A percentile compares a stretch with the other conserved stretches of the same genome.
Conservation (phyloP, 2,329 filamentous ascomycete species). For the Diaporthe sp. region DNA sequence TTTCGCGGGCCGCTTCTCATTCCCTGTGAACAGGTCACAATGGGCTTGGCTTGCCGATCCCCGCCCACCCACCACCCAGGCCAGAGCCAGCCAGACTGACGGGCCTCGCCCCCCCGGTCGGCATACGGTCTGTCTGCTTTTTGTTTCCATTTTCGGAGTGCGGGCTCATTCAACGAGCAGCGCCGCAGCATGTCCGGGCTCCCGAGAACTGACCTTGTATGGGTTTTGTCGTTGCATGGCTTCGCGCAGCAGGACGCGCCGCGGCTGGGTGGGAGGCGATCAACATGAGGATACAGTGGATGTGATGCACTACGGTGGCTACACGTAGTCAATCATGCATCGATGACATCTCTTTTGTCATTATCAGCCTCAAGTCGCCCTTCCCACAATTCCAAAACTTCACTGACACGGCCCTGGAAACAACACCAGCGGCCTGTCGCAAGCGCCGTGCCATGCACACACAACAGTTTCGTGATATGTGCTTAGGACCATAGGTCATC, state of each 20-base stretch:
- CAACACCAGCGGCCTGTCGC: not conserved
- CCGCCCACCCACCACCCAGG: not conserved
- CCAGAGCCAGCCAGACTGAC: no score
- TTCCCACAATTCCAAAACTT: no score
- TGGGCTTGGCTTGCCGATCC: conserved; percentile 21
- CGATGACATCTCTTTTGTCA: not conserved
- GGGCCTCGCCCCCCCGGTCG: not conserved
- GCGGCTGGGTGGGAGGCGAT: not conserved
- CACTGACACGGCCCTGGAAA: not conserved
- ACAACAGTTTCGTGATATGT: not conserved
- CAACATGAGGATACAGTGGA: not conserved
- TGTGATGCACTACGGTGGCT: not conserved
- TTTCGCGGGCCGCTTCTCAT: conserved; percentile 23
- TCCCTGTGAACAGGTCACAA: conserved; percentile 11
- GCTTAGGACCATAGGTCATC: not conserved
- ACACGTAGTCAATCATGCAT: not conserved
- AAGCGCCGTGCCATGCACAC: not conserved
- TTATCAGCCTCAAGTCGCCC: not conserved
- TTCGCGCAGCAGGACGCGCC: not conserved
- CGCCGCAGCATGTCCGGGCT: not conserved
- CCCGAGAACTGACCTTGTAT: not conserved
- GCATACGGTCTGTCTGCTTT: not conserved
- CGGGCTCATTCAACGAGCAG: not conserved
- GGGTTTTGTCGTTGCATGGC: not conserved
- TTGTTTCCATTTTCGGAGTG: conserved; percentile 16